Evolutionary conservation across 805 yeast genomes (phyloP).

Genomic region (Metschnikowia chrysomelidarum): DNA sequence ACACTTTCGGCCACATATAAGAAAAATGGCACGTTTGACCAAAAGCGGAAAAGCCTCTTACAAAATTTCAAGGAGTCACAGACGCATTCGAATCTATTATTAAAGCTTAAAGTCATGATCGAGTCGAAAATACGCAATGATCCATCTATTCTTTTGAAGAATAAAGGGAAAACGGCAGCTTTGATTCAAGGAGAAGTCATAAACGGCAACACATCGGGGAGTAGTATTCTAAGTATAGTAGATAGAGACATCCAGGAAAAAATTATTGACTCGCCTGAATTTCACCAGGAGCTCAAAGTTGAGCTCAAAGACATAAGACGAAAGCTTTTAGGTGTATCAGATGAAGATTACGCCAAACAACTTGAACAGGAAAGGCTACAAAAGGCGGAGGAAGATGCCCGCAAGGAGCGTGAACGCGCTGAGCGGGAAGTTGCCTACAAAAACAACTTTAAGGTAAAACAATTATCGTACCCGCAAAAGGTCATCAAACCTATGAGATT

Average conservation of each 20-base stretch:
- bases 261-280: slow-evolving; percentile 41
- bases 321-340: slow-evolving; percentile 32
- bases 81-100: slow-evolving; percentile 39
- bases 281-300: slow-evolving; percentile 29
- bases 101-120: slow-evolving; percentile 41
- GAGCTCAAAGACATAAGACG: slow-evolving; percentile 37
- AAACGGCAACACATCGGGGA: slow-evolving; percentile 17
- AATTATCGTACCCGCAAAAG: slow-evolving; percentile 22
- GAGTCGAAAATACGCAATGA: slow-evolving; percentile 47
- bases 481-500: slow-evolving; percentile 38
- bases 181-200: slow-evolving; percentile 52
- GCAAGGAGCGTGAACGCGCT: slow-evolving; percentile 17
- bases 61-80: slow-evolving; percentile 43
- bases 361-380: slow-evolving; percentile 22
- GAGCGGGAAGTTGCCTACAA: slow-evolving; percentile 24
- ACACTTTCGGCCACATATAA: slow-evolving; percentile 43
- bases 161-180: slow-evolving; percentile 51
- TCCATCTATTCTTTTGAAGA: slow-evolving; percentile 46
- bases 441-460: slow-evolving; percentile 30
- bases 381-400: slow-evolving; percentile 16
- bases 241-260: slow-evolving; percentile 45
- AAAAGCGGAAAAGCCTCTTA: slow-evolving; percentile 40
- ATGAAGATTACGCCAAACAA: slow-evolving; percentile 37
- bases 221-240: slow-evolving; percentile 36
- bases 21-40: slow-evolving; percentile 49